Base-by-base conservation (phyloP, 192 early-diverging fungal genomes). In the Kickxella alabastrina region DNA sequence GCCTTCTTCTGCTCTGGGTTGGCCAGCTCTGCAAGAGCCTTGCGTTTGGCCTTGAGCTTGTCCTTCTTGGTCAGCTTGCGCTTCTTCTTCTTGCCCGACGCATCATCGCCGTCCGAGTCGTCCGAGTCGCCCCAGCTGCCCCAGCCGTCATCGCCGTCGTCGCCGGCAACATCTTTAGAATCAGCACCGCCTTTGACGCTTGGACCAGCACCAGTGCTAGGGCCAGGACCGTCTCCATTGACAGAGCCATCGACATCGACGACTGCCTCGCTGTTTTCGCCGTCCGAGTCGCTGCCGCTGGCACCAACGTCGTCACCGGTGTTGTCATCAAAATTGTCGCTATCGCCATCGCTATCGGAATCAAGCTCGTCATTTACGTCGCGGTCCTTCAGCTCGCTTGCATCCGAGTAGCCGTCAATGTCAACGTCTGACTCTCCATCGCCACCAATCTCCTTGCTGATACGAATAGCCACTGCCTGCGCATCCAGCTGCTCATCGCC, bases 361-460 rank as follows among this genome's bases (percentile, higher is more conserved):
- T n/a, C 29, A 2, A 12, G 17, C 1, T 42, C 26, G 7, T 17
- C 40, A 23, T 10, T 44, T 42, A 6, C 52, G 52, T 23, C 29
- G 17, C 17, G 13, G 17, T 13, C 31, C 43, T 48, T 45, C 14
- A 64, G 65, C 34, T 75, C 65, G 57, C 63, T 45, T n/a, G 19
- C 59, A 19, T 75, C 72, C 1, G 65, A 65, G 22, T 31, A 49
- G 28, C 73, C 73, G 14, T 69, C 73, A 35, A 69, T 70, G 37
- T 76, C 73, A 8, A 61, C 58, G 15, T 73, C 69, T 10, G 49
- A 43, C 10, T 73, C 57, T 18, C 28, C 57, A 14, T 54, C 55
- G 46, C 19, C 17, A 22, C 22, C 60, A 10, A 69, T 28, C 28
- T 61, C 62, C 51, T 69, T 76, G 54, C 62, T 76, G 25, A 76